Conservation (phyloP, 768 basidiomycete genomes). For the Naematelia encephala region DNA sequence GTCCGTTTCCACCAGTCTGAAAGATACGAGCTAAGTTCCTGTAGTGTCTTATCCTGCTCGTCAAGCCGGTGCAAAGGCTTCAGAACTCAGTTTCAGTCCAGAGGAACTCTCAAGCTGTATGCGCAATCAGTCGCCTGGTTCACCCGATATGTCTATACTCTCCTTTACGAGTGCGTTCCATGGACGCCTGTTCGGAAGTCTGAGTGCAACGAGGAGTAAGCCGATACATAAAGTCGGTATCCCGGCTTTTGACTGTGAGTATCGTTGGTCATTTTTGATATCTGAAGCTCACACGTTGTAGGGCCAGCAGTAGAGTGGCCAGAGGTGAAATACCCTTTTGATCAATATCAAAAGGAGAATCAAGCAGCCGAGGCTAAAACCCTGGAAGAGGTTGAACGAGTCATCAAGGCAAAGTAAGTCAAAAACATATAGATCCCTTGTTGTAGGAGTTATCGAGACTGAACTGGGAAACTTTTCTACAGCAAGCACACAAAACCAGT, state of each 20-base stretch:
- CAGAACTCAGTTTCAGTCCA: conserved; percentile 2
- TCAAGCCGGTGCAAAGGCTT: conserved; percentile 5
- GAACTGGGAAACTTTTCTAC: conserved; percentile 15
- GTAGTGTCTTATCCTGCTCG: conserved; percentile 9
- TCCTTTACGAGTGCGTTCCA: conserved; percentile 53
- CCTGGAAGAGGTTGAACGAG: conserved; percentile 42
- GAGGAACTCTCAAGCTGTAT: conserved; percentile 41
- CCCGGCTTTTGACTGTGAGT: conserved; percentile 52
- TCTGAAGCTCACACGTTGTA: conserved; percentile 1
- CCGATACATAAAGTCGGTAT: conserved; percentile 54
- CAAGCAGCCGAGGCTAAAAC: conserved; percentile 42
- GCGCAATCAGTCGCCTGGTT: conserved; percentile 51
- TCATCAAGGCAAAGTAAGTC: conserved; percentile 34
- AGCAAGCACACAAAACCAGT: conserved; percentile 46
- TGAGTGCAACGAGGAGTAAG: conserved; percentile 51
- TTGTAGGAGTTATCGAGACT: conserved; percentile 16
- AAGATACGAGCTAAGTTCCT: conserved; percentile 23
- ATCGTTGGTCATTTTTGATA: background rate
- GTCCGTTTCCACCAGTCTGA: background rate
- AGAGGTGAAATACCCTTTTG: conserved; percentile 52
- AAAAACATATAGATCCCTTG: too few relatives aligned
- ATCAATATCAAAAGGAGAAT: conserved; percentile 49
- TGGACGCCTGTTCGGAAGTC: conserved; percentile 51
- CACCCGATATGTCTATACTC: conserved; percentile 49
- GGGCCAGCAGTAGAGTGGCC: conserved; percentile 51